phyloP scores from a whole-genome alignment of 164 flowering plant genomes.

The Sedum album region DNA sequence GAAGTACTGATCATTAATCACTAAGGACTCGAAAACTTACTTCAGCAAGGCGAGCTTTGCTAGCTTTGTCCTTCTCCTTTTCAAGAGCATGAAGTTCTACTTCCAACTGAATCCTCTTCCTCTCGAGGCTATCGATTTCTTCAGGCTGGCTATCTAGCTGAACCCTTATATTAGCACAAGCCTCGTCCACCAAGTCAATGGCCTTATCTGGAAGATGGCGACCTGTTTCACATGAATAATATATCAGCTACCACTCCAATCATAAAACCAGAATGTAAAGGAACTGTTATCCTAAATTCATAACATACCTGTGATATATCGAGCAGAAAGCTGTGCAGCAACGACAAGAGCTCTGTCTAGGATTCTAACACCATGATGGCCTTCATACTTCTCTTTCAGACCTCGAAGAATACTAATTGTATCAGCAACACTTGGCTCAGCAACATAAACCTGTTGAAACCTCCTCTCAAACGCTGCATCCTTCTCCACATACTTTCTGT shows the following conservation, averaged over 20 bases:
- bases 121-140: constrained; percentile 78
- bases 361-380: constrained; percentile 81
- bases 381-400: constrained; percentile 64
- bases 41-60: constrained; percentile 51
- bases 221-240: too few relatives aligned
- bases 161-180: constrained; percentile 90
- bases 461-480: constrained; percentile 87
- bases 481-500: constrained; percentile 82
- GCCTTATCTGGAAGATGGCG: constrained; percentile 80
- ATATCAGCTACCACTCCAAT: too few relatives aligned
- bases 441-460: constrained; percentile 79
- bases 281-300: too few relatives aligned
- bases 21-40: too few relatives aligned
- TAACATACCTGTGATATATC: constrained; percentile 62
- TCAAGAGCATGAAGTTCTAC: constrained; percentile 81
- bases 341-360: constrained; percentile 69
- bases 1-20: too few relatives aligned
- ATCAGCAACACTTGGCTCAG: constrained; percentile 66
- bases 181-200: constrained; percentile 86
- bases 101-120: constrained; percentile 73
- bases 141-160: constrained; percentile 90
- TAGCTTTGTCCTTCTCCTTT: constrained; percentile 88
- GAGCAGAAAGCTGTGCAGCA: constrained; percentile 58
- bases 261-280: too few relatives aligned
- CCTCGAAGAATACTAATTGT: constrained; percentile 80